Conservation (phyloP, 345 rosid genomes). For the Gossypium thurberi region DNA sequence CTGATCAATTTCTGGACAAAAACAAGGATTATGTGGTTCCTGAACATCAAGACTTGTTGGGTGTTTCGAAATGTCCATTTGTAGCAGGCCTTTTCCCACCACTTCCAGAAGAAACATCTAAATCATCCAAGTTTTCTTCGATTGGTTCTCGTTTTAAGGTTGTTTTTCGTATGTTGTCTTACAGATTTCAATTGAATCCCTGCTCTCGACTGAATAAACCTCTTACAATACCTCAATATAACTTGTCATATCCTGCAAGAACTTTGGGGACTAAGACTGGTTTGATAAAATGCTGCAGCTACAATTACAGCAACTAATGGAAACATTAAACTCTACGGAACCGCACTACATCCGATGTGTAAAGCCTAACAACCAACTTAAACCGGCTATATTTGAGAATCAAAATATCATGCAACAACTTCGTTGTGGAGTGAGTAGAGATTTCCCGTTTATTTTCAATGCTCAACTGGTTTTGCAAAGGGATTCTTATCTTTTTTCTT, state of each 20-base stretch:
- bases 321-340: constrained; percentile 81
- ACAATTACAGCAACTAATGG: constrained; percentile 86
- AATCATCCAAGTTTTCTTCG: constrained; percentile 91
- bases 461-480: constrained; percentile 6
- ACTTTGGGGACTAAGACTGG: constrained; percentile 18
- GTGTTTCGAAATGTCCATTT: constrained; percentile 71
- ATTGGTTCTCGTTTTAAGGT: constrained; percentile 97
- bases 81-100: constrained; percentile 89
- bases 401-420: constrained; percentile 90
- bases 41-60: constrained; percentile 84
- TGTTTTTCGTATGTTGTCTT: constrained; percentile 5
- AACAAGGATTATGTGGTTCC: constrained; percentile 96
- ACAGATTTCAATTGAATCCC: not conserved
- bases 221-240: not conserved
- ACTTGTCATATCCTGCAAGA: constrained; percentile 12
- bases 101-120: constrained; percentile 78
- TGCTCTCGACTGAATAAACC: not conserved
- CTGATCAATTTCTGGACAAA: constrained; percentile 91
- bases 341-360: constrained; percentile 98
- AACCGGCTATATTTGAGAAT: constrained; percentile 92
- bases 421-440: constrained; percentile 81
- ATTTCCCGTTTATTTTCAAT: constrained; percentile 1
- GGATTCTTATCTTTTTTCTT: not conserved
- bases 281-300: constrained; percentile 49
- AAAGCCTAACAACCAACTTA: constrained; percentile 85